Percentiles rank a stretch among this genome's conserved stretches.
Evolutionary conservation across 2,329 filamentous ascomycete genomes (phyloP).

Genomic region (Penicillium fuscoglaucum): DNA sequence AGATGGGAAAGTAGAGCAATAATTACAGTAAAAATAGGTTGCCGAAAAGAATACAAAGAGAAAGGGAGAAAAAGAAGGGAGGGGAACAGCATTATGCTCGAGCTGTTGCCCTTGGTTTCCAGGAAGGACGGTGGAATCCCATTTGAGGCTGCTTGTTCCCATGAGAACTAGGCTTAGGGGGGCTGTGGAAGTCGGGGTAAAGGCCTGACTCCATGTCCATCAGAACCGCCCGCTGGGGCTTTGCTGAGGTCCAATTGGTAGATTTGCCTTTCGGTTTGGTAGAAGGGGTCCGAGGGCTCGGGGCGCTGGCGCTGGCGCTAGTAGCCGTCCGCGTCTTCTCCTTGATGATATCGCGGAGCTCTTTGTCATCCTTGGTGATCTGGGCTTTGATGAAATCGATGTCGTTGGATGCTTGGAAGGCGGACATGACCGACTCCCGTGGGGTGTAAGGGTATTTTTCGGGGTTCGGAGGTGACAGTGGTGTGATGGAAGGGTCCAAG

Average conservation of each 20-base stretch:
- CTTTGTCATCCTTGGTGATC: conserved; percentile 71
- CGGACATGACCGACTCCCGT: conserved; percentile 76
- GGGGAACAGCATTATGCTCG: conserved; percentile 25
- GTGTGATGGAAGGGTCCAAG: conserved; percentile 65
- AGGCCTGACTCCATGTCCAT: conserved; percentile 46
- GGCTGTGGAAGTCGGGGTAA: conserved; percentile 33
- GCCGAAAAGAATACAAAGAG: conserved; percentile 9
- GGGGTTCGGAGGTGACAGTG: conserved; percentile 59
- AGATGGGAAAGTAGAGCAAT: conserved; percentile 11
- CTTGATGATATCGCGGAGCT: conserved; percentile 71
- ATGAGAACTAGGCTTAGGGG: conserved; percentile 19
- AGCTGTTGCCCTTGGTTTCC: conserved; percentile 35
- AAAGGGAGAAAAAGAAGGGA: conserved; percentile 14
- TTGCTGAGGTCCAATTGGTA: conserved; percentile 32
- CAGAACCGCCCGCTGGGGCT: conserved; percentile 47
- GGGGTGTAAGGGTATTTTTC: conserved; percentile 67
- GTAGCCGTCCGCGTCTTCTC: conserved; percentile 50
- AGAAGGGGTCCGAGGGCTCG: conserved; percentile 20
- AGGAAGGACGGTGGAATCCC: conserved; percentile 34
- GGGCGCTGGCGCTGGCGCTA: conserved; percentile 5
- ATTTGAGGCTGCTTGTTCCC: conserved; percentile 36
- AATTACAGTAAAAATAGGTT: conserved; percentile 26
- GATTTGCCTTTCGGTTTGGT: conserved; percentile 34
- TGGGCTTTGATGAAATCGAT: conserved; percentile 77
- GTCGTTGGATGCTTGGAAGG: conserved; percentile 57